Evolutionary conservation across 2,329 filamentous ascomycete genomes (phyloP), one percentile per base, ranked within the genome.

Genomic region (Plectosphaerella sp.): DNA sequence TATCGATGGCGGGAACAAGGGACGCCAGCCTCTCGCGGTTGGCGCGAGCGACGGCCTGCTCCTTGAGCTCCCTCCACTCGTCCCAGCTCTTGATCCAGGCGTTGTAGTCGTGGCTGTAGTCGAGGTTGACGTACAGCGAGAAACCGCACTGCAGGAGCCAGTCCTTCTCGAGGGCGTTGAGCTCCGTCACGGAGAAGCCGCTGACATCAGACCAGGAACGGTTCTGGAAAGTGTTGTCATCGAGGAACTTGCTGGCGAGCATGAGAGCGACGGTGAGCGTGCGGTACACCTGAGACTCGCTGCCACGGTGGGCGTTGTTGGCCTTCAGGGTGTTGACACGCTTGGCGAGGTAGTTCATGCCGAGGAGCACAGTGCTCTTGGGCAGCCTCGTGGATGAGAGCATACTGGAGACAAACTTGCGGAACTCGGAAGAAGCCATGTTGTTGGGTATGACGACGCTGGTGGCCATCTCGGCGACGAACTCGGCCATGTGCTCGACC

Each of bases 181-280:
- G 79, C 64, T 96, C 91, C 3, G 80, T 72, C 18, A 96, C 91
- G 33, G 86, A 78, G 59, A 97, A 96, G 56, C 89, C 90, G 70
- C 91, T 96, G 49, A 97, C 92, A 66, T 97, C 92, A 5, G 92
- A 90, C 92, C 92, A 97, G 1, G 92, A 96, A 51, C 90, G 88
- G 73, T 96, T 97, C 78, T 96, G 92, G 72, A 97, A 97, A 6
- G 92, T 97, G 72, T 96, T 96, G 77, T 96, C 92, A 64, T 97
- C 92, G 59, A 96, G 77, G 64, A 96, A 97, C 74, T 97, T 97
- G 83, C 91, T 96, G 54, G 91, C 92, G 50, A 97, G 78, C 49
- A 97, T 80, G 52, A 97, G 75, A 8, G 88, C 84, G 37, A 93
- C 88, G 7, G 91, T 96, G 58, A 96, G 79, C 74, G 95, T 87